phyloP scores from a whole-genome alignment of 2,329 filamentous ascomycete species.

The Penicillium hordei region DNA sequence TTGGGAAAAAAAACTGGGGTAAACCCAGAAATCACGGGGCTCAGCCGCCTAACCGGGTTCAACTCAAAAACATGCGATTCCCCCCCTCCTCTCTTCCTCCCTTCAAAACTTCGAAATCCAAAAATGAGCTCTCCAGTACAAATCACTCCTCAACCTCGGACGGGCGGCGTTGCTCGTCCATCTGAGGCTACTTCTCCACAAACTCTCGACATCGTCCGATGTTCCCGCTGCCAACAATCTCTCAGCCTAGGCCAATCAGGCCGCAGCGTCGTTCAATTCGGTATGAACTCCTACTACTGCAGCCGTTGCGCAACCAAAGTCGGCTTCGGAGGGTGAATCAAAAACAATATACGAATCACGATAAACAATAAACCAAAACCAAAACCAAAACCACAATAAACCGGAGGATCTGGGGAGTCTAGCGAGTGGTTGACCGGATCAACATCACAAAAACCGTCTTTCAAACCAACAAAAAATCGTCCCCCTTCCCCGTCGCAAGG shows the following conservation, averaged over 20 bases:
- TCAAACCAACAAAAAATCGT: neutral
- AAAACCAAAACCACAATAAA: neutral
- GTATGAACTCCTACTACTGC: slow-evolving; percentile 53
- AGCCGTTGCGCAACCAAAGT: slow-evolving; percentile 47
- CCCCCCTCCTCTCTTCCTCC: neutral
- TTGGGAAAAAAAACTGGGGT: neutral
- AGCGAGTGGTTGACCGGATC: neutral
- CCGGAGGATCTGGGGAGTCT: neutral
- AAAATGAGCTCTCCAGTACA: slow-evolving; percentile 42
- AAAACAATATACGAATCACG: neutral
- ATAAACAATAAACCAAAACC: neutral
- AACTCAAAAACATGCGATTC: slow-evolving; percentile 3
- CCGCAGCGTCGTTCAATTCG: slow-evolving; percentile 45
- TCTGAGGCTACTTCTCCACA: slow-evolving; percentile 26
- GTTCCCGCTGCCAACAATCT: slow-evolving; percentile 50
- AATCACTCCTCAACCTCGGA: slow-evolving; percentile 27
- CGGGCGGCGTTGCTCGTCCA: slow-evolving; percentile 19
- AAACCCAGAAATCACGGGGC: slow-evolving; percentile 5
- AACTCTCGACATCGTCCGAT: slow-evolving; percentile 46
- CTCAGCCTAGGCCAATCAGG: slow-evolving; percentile 43
- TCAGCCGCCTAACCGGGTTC: neutral
- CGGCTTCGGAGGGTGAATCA: slow-evolving; percentile 42
- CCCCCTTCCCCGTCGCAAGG: neutral
- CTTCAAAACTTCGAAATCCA: neutral
- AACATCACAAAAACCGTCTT: slow-evolving; percentile 1